phyloP scores from a whole-genome alignment of 805 yeast genomes.

The Lipomyces spencermartinsiae region DNA sequence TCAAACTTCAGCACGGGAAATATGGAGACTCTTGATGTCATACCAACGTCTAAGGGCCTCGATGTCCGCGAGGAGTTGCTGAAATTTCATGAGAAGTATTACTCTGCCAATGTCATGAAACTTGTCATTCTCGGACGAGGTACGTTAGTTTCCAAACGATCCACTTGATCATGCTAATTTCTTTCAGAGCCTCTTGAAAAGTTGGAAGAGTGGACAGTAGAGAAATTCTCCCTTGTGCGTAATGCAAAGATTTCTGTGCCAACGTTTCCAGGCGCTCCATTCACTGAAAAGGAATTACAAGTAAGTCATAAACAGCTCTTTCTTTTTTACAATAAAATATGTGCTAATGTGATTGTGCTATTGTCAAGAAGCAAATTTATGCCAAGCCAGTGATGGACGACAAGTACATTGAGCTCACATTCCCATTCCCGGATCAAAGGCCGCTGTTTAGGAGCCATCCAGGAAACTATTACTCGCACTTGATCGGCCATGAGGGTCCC shows the following conservation, averaged over 20 bases:
- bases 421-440: conserved; percentile 77
- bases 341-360: conserved; percentile 5
- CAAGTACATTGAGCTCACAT: conserved; percentile 68
- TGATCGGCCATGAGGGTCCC: conserved; percentile 90
- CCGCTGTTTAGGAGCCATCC: conserved; percentile 74
- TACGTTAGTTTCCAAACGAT: conserved; percentile 2
- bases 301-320: neutral
- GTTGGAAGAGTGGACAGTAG: conserved; percentile 71
- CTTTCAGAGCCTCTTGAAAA: conserved; percentile 66
- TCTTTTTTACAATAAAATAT: neutral
- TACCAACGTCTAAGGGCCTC: conserved; percentile 63
- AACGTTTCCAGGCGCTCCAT: conserved; percentile 56
- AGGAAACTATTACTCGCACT: conserved; percentile 72
- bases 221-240: conserved; percentile 67
- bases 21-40: conserved; percentile 68
- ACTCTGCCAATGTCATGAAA: conserved; percentile 89
- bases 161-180: neutral
- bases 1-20: conserved; percentile 93
- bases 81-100: conserved; percentile 71
- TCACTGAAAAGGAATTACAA: conserved; percentile 54
- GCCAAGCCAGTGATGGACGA: conserved; percentile 86
- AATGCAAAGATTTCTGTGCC: conserved; percentile 53
- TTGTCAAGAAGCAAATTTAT: conserved; percentile 50
- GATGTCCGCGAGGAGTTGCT: conserved; percentile 84
- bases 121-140: conserved; percentile 78